These are phyloP conservation scores for Trichosporon sp. DNA, from an alignment of 1,284 basidiomycete genomes.

Conservation along the genomic window DNA sequence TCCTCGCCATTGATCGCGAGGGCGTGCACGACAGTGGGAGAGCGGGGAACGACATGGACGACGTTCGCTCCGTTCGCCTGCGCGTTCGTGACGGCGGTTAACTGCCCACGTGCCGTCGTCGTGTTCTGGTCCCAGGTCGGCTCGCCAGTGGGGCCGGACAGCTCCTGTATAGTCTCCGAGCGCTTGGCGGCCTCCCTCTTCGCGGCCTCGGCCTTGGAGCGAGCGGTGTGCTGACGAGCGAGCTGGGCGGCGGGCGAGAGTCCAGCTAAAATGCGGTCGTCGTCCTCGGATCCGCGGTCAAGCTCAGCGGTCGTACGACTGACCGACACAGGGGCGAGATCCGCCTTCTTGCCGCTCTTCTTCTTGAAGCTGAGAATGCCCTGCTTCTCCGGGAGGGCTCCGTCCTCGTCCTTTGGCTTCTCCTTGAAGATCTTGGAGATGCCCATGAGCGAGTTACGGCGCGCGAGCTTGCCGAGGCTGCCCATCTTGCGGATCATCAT, in stretches of 20 bases:
- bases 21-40: constrained; percentile 44
- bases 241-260: constrained; percentile 90
- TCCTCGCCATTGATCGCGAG: constrained; percentile 61
- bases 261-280: constrained; percentile 67
- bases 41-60: constrained; percentile 27
- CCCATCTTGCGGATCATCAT: constrained; percentile 98
- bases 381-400: constrained; percentile 55
- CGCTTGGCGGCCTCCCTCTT: constrained; percentile 43
- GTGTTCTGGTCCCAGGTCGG: constrained; percentile 79
- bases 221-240: constrained; percentile 77
- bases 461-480: constrained; percentile 85
- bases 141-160: constrained; percentile 33
- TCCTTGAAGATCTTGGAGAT: constrained; percentile 95
- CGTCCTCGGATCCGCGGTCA: constrained; percentile 62
- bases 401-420: constrained; percentile 68
- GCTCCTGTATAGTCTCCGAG: constrained; percentile 20
- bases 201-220: constrained; percentile 69
- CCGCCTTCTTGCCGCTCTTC: constrained; percentile 56
- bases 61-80: constrained; percentile 18
- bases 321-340: constrained; percentile 71
- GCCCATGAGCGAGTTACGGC: constrained; percentile 81
- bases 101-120: constrained; percentile 42
- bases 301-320: constrained; percentile 84
- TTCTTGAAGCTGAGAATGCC: constrained; percentile 52
- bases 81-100: neutral